A percentile compares a stretch with the other conserved stretches of the same genome.
These are phyloP conservation scores for Exophiala aquamarina DNA, from an alignment of 2,329 filamentous ascomycete genomes.

Conservation along the genomic window DNA sequence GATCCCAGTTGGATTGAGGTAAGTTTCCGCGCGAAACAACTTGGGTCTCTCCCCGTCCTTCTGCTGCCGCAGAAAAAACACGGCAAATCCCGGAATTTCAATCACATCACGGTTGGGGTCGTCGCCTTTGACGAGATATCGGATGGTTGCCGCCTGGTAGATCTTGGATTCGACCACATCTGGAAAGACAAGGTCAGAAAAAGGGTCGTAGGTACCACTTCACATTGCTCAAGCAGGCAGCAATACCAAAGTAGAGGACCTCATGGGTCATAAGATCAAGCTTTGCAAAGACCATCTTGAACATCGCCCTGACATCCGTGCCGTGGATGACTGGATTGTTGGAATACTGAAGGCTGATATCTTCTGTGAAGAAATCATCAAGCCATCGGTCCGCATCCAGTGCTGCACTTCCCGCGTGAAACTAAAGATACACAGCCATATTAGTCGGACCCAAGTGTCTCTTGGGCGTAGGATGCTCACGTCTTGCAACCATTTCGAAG, in stretches of 20 bases:
- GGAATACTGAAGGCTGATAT: constrained; percentile 2
- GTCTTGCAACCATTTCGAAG: too few relatives aligned
- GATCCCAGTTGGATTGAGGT: constrained; percentile 1
- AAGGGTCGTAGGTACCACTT: too few relatives aligned
- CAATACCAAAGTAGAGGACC: constrained; percentile 5
- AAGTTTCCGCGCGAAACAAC: background rate
- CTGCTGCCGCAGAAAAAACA: background rate
- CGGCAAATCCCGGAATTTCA: background rate
- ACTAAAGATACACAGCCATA: background rate
- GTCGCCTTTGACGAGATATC: constrained; percentile 8
- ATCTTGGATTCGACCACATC: constrained; percentile 1
- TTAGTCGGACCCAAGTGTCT: too few relatives aligned
- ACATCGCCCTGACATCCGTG: background rate
- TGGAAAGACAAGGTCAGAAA: too few relatives aligned
- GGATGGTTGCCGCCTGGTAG: constrained; percentile 8
- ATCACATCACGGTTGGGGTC: constrained; percentile 2
- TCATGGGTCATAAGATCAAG: constrained; percentile 6
- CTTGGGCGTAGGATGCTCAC: too few relatives aligned
- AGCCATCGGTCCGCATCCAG: constrained; percentile 1
- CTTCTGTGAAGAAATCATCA: constrained; percentile 1
- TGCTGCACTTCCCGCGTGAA: constrained; percentile 1
- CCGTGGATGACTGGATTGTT: constrained; percentile 4
- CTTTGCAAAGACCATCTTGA: constrained; percentile 1
- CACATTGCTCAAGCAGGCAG: too few relatives aligned
- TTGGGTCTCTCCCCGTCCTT: constrained; percentile 1